Evolutionary conservation across 192 early-diverging fungal genomes (phyloP).

Genomic region (Rhizophagus sp.): DNA sequence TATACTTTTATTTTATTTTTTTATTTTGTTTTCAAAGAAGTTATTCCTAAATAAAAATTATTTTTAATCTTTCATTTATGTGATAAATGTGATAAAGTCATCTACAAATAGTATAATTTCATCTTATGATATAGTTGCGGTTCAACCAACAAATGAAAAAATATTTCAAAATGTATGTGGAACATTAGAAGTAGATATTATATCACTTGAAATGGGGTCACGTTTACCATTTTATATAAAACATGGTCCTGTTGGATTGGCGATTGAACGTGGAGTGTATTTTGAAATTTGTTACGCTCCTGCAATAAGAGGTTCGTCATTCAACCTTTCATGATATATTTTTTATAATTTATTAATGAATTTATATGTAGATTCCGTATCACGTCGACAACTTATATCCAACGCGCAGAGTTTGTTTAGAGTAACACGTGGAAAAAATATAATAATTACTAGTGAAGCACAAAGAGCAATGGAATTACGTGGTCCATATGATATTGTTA

Average conservation of each 20-base stretch:
- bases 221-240: conserved; percentile 72
- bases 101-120: conserved; percentile 34
- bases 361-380: conserved; percentile 50
- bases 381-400: conserved; percentile 62
- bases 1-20: too few relatives aligned
- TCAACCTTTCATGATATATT: not conserved
- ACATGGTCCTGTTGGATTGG: conserved; percentile 61
- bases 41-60: not conserved
- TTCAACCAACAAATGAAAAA: conserved; percentile 71
- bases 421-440: conserved; percentile 73
- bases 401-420: conserved; percentile 68
- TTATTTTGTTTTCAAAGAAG: conserved; percentile 3
- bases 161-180: conserved; percentile 69
- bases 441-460: conserved; percentile 75
- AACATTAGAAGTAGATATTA: conserved; percentile 76
- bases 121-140: conserved; percentile 71
- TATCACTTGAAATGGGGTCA: conserved; percentile 68
- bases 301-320: conserved; percentile 59
- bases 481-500: conserved; percentile 77
- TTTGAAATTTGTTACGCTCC: conserved; percentile 79
- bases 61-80: not conserved
- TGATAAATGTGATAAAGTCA: conserved; percentile 33
- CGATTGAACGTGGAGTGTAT: conserved; percentile 71
- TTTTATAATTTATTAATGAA: not conserved
- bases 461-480: conserved; percentile 68